Evolutionary conservation across 371 early-diverging fungal genomes (phyloP), one percentile per base, ranked within the genome.

Genomic region (Nematocida homosporus): DNA sequence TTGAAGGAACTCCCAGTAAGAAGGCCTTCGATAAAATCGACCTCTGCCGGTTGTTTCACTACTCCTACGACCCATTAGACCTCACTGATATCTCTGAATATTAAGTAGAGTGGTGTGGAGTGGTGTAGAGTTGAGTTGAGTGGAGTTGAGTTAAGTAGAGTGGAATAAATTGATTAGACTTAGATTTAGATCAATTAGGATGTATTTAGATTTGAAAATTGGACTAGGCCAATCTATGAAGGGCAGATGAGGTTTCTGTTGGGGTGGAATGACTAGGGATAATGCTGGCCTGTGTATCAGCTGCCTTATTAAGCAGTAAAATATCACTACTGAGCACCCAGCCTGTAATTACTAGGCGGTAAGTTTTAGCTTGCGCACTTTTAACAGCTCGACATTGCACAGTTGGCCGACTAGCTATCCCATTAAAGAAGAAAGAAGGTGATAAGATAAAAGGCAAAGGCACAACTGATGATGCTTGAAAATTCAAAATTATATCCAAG

Each of bases 41-140:
- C 41, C 60, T 72, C 25, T 72, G 75, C 75, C 40, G 52, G 34
- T 64, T 72, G 20, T 72, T 72, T 38, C 75, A 72, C 53, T 72
- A 72, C 52, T 59, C 60, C n/a, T 50, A 72, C 63, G 60, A 59
- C 37, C 50, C 75, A 29, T 16, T 6, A 4, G 75, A 72, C 20
- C 27, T 72, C 23, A 72, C 63, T 38, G 75, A 72, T 34, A 23
- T 66, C 23, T 30, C 5, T 16, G n/a, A 61, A 13, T 44, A 50
- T 10, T 34, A 30, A 61, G 34, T 38, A 27, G 32, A 10, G 55
- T 13, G 16, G 47, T 44, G 23, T 16, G 16, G 23, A n/a, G 23
- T 44, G 23, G 16, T 44, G 23, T 44, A 44, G 16, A 44, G 23
- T 16, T n/a, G n/a, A n/a, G n/a, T n/a, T n/a, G n/a, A n/a, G n/a